A percentile compares a stretch with the other conserved stretches of the same genome.
These are phyloP conservation scores for Oehlia diaphana DNA, from an alignment of 192 early-diverging fungal species.

Conservation along the genomic window DNA sequence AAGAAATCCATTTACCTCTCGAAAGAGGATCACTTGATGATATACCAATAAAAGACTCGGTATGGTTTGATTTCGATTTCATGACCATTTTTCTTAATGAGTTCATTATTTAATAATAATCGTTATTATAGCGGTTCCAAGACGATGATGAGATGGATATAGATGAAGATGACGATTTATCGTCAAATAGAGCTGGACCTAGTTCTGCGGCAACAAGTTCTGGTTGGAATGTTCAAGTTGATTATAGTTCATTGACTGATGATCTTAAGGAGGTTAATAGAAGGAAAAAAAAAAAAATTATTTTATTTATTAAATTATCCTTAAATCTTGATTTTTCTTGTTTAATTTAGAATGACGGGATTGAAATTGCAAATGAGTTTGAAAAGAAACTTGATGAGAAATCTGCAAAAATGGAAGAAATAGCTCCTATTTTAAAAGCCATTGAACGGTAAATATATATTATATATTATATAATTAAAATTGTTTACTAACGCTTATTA, in stretches of 20 bases:
- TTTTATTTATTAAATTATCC: background rate
- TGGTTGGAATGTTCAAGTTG: conserved; percentile 9
- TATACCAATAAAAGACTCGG: conserved; percentile 69
- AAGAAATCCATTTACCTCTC: conserved; percentile 90
- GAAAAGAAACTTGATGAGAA: conserved; percentile 60
- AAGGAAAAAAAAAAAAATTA: background rate
- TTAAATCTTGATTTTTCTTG: background rate
- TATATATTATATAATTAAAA: background rate
- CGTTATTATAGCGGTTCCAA: conserved; percentile 21
- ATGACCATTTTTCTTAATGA: conserved; percentile 2
- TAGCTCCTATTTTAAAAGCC: conserved; percentile 92
- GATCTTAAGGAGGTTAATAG: conserved; percentile 1
- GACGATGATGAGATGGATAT: conserved; percentile 51
- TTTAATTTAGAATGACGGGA: conserved; percentile 27
- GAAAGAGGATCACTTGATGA: conserved; percentile 71
- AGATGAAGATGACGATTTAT: conserved; percentile 32
- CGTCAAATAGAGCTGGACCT: conserved; percentile 19
- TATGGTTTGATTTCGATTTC: conserved; percentile 37
- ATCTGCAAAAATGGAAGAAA: conserved; percentile 70
- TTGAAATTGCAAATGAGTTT: conserved; percentile 64
- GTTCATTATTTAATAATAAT: conserved; percentile 7
- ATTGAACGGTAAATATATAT: conserved; percentile 59
- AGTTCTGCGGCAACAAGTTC: conserved; percentile 17
- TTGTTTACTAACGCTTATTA: background rate
- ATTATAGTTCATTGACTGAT: conserved; percentile 3